Conservation (phyloP, 2,329 filamentous ascomycete species). For the Cephalotrichum gorgonifer region DNA sequence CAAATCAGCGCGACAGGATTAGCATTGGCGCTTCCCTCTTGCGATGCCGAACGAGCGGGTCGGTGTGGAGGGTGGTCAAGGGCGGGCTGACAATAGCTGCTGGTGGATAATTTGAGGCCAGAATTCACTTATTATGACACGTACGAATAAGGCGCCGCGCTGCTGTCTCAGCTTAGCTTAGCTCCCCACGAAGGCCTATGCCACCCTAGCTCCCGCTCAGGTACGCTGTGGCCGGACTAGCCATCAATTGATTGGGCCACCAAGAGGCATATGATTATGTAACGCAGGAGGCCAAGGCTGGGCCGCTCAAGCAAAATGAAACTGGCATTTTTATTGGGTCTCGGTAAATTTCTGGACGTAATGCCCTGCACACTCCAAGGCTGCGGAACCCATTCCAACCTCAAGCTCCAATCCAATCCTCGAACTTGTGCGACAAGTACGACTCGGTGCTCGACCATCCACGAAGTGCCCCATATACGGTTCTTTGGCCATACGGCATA, state of each 20-base stretch:
- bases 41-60: neutral
- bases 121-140: conserved; percentile 4
- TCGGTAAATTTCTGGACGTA: neutral
- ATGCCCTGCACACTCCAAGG: neutral
- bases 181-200: no score
- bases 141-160: neutral
- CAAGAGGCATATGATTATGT: no score
- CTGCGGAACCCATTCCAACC: neutral
- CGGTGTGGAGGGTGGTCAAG: neutral
- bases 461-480: neutral
- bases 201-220: no score
- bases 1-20: neutral
- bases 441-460: neutral
- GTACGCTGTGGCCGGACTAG: no score
- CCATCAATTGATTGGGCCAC: no score
- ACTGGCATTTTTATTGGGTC: no score
- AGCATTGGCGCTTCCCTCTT: neutral
- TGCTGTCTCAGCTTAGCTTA: neutral
- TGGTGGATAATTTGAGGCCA: conserved; percentile 3
- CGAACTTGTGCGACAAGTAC: neutral
- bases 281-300: no score
- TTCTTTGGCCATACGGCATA: no score
- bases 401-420: neutral
- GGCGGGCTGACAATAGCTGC: neutral
- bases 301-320: no score